Percentiles rank a stretch among this genome's conserved stretches.
phyloP scores from a whole-genome alignment of 371 early-diverging fungal genomes.

The Dichotomocladium elegans region DNA sequence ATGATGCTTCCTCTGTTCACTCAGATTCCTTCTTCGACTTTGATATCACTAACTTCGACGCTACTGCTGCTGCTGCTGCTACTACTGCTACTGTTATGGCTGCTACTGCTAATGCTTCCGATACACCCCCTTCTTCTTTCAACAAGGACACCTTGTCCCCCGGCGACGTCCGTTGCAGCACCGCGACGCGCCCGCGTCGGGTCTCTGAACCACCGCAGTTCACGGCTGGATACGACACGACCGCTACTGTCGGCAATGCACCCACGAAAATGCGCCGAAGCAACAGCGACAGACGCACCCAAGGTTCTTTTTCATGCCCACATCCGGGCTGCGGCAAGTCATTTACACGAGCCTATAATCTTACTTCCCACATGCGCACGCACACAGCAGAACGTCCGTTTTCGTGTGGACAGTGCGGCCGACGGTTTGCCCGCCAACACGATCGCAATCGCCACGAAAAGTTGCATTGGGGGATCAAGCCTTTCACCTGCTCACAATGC shows the following conservation, averaged over 20 bases:
- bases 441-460: constrained; percentile 59
- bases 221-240: constrained; percentile 3
- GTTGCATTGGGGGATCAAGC: constrained; percentile 53
- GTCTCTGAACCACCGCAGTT: constrained; percentile 20
- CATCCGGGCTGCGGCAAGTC: constrained; percentile 59
- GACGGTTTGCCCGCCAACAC: constrained; percentile 55
- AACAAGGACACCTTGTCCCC: background rate
- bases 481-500: constrained; percentile 53
- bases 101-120: background rate
- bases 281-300: constrained; percentile 10
- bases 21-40: background rate
- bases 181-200: constrained; percentile 15
- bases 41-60: background rate
- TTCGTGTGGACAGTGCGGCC: constrained; percentile 39
- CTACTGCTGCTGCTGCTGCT: constrained; percentile 1
- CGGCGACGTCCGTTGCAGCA: background rate
- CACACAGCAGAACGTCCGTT: constrained; percentile 51
- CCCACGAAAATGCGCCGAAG: constrained; percentile 12
- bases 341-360: constrained; percentile 69
- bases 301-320: constrained; percentile 11
- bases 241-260: too few species aligned
- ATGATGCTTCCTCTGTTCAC: constrained; percentile 10
- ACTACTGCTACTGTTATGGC: background rate
- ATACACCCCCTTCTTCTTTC: too few species aligned
- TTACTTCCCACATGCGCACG: constrained; percentile 67